These are phyloP conservation scores for Physaria fendleri DNA, from an alignment of 345 rosid species.

Conservation along the genomic window DNA sequence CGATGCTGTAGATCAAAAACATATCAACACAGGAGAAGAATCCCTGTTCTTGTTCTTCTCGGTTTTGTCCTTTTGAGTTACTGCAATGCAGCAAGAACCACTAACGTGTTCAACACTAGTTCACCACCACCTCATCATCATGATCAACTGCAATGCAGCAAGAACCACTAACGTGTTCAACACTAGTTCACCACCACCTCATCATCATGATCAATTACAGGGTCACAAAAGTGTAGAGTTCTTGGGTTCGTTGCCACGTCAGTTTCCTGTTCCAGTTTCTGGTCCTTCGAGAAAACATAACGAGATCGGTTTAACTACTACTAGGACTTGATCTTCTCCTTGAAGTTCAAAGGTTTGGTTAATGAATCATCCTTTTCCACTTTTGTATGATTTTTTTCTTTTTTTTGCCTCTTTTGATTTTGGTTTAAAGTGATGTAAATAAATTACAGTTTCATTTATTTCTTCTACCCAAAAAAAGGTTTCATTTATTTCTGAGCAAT, in stretches of 20 bases:
- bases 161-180: conserved; percentile 23
- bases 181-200: conserved; percentile 19
- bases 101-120: conserved; percentile 14
- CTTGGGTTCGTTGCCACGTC: conserved; percentile 66
- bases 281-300: conserved; percentile 96
- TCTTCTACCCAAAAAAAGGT: no score
- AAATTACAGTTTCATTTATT: conserved; percentile 2
- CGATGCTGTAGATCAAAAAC: conserved; percentile 8
- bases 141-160: conserved; percentile 14
- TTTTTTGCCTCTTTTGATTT: not conserved
- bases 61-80: not conserved
- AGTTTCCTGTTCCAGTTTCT: conserved; percentile 69
- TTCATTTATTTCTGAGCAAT: conserved; percentile 1
- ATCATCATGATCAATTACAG: not conserved
- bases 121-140: conserved; percentile 13
- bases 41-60: not conserved
- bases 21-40: conserved; percentile 2
- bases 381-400: not conserved
- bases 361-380: not conserved
- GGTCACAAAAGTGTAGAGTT: conserved; percentile 39
- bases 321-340: conserved; percentile 19
- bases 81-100: conserved; percentile 30
- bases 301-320: conserved; percentile 53
- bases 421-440: conserved; percentile 14
- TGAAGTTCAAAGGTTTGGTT: conserved; percentile 1